Evolutionary conservation across 2,329 filamentous ascomycete genomes (phyloP).

Genomic region (Gaeumannomyces sp.): DNA sequence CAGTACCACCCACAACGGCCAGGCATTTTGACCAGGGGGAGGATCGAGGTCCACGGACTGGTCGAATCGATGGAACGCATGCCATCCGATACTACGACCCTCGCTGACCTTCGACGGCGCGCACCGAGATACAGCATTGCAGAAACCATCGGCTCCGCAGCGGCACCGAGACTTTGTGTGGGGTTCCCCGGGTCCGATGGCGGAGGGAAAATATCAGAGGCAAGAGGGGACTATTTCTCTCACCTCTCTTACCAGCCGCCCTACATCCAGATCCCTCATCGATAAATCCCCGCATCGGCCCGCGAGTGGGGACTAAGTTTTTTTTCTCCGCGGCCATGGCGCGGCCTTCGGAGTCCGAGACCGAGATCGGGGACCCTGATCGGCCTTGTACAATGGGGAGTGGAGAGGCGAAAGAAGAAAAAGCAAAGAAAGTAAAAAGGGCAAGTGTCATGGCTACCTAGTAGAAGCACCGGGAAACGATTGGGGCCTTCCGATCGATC

Average conservation of each 20-base stretch:
- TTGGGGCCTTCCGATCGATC: background rate
- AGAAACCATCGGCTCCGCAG: background rate
- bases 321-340: too few relatives aligned
- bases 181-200: too few relatives aligned
- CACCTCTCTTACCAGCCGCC: too few relatives aligned
- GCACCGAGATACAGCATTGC: too few relatives aligned
- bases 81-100: background rate
- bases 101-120: background rate
- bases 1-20: background rate
- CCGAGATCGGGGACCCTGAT: background rate
- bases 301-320: too few relatives aligned
- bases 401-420: too few relatives aligned
- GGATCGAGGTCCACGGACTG: background rate
- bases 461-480: too few relatives aligned
- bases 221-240: background rate
- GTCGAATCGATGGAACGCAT: background rate
- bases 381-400: background rate
- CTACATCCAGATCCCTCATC: background rate
- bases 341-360: too few relatives aligned
- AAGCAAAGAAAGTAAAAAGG: background rate
- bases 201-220: background rate
- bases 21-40: background rate
- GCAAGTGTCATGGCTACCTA: background rate
- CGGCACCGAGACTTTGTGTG: background rate
- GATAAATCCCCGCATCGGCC: background rate